Base-by-base conservation (phyloP, 2,329 filamentous ascomycete species). In the Scytalidium lignicola region DNA sequence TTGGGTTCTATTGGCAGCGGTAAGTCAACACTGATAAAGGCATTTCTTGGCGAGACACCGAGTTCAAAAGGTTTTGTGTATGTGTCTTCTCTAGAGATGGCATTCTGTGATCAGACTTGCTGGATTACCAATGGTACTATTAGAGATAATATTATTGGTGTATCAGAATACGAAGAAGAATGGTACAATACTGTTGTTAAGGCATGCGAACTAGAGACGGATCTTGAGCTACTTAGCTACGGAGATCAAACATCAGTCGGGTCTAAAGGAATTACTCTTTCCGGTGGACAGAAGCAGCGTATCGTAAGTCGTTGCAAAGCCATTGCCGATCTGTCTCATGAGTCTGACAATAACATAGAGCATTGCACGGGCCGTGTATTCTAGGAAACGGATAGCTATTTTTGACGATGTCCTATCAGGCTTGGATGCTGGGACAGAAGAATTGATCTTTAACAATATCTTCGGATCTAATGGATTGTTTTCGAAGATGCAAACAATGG, bases 221-320 rank as follows among this genome's bases (percentile, higher is more conserved):
- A 60, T 53, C 41, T 60, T 37, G 43, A 49, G 21, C 21, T n/a
- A 22, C 51, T 68, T 29, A 50, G 56, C 3, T 49, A 61, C 5
- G 58, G 59, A 18, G 62, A 65, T 47, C 49, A 43, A 40, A 58
- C 54, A 2, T 46, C 32, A 7, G 56, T 64, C 41, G 65, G 65
- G 15, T 57, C 57, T 18, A 55, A 55, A 43, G 63, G 64, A 8
- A 55, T 62, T 47, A 59, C 58, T 15, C 53, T 67, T 15, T 63
- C 60, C 17, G 64, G 65, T 45, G 57, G 57, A 15, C 57, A 58
- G 46, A 53, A 54, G 43, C 44, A 51, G 20, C 56, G 56, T 9
- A 43, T 54, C n/a, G 48, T 50, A 51, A 28, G 57, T 59, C 37
- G 58, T 57, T 52, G 52, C 28, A 56, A 55, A 45, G 56, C 59